Conservation (phyloP, 805 yeast genomes). For the Metschnikowia matae region DNA sequence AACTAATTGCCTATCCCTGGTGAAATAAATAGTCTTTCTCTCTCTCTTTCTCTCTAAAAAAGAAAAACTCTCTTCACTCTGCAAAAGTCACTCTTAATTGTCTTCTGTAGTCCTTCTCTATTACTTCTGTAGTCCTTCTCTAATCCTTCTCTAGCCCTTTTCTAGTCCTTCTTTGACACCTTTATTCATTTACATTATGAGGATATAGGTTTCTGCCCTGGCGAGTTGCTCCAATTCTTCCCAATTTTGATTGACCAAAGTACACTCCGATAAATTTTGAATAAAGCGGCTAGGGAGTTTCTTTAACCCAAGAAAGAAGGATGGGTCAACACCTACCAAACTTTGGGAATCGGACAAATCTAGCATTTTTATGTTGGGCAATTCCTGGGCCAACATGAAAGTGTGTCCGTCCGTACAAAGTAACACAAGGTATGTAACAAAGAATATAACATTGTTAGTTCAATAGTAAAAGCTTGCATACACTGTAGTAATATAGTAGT, state of each 20-base stretch:
- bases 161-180: too few species aligned
- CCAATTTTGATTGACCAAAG: constrained; percentile 6
- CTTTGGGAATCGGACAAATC: constrained; percentile 8
- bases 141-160: too few species aligned
- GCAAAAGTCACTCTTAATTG: too few species aligned
- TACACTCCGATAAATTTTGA: constrained; percentile 8
- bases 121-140: too few species aligned
- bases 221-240: constrained; percentile 5
- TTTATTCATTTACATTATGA: neutral
- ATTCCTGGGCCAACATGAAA: constrained; percentile 6
- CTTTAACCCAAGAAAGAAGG: constrained; percentile 7
- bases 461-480: too few species aligned
- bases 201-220: neutral
- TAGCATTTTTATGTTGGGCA: constrained; percentile 13
- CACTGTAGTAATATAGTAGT: too few species aligned
- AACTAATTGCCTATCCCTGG: too few species aligned
- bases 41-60: too few species aligned
- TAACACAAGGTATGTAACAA: too few species aligned
- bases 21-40: neutral
- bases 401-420: neutral
- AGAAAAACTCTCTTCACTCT: too few species aligned
- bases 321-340: constrained; percentile 9
- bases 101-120: too few species aligned
- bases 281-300: neutral
- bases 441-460: too few species aligned